Evolutionary conservation across 1,139 yeast species (phyloP), one percentile per base, ranked within the genome.

Genomic region (Maudiozyma humilis): DNA sequence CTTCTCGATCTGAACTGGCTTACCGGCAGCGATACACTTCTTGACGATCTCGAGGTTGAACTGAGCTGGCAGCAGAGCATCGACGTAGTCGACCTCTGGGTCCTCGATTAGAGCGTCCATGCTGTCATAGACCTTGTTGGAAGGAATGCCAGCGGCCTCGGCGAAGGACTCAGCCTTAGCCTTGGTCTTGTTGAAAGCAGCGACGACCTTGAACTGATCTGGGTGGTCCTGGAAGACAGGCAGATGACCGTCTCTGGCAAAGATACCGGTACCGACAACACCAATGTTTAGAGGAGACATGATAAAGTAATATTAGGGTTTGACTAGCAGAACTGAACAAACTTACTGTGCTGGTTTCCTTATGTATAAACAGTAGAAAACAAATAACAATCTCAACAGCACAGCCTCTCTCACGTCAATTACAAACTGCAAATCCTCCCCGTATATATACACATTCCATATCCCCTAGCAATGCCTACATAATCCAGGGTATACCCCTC

Each of bases 251-350:
- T 82, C 86, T 29, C 78, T 77, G 50, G 97, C 96, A 60, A 88
- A 89, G 58, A 89, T 85, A 51, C 96, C 96, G 2, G 96, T 88
- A 48, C 96, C 96, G 45, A 87, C 78, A 44, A 87, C 68, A 44
- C 93, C 96, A 44, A 86, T 74, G 59, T 76, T 80, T 46, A 78
- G 61, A 44, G 44, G 46, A 36, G 38, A 23, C 38, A 36, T 36
- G 15, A 10, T 25, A 13, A 13, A 14, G 8, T 13, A 14, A 17
- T 20, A 20, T n/a, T 10, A 6, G 20, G 5, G n/a, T 34, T 16
- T n/a, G 6, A 16, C 12, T 32, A 6, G 5, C 16, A 5, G 18
- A 32, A 32, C 13, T 13, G 35, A 32, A 30, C 8, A 16, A 30
- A 4, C 15, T n/a, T n/a, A n/a, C n/a, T n/a, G n/a, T n/a, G n/a